Conservation (phyloP, 768 basidiomycete species). For the Pleurotus eryngii region DNA sequence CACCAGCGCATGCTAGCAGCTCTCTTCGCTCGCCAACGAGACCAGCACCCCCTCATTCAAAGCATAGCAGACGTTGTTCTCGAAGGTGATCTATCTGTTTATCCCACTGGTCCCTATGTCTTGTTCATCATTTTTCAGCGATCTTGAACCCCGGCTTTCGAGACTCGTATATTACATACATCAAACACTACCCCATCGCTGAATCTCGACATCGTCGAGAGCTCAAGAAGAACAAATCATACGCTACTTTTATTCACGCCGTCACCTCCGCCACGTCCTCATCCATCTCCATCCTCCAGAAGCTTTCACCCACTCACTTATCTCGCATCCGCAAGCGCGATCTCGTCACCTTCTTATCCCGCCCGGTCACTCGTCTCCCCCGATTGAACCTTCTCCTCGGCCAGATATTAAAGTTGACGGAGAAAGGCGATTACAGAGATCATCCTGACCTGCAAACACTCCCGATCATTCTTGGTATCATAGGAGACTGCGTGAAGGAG, state of each 20-base stretch:
- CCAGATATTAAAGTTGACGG: constrained; percentile 62
- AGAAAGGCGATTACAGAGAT: constrained; percentile 43
- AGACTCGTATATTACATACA: constrained; percentile 72
- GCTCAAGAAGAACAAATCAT: constrained; percentile 61
- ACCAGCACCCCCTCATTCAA: constrained; percentile 81
- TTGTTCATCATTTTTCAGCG: constrained; percentile 23
- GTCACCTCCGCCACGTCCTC: constrained; percentile 30
- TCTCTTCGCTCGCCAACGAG: constrained; percentile 77
- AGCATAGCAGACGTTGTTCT: constrained; percentile 85
- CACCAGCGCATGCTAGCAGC: constrained; percentile 68
- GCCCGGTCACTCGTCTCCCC: constrained; percentile 87
- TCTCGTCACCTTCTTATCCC: constrained; percentile 75
- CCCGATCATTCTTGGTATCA: constrained; percentile 64
- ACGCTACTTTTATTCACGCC: constrained; percentile 63
- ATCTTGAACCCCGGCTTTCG: constrained; percentile 50
- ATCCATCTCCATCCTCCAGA: background rate
- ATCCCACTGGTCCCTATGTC: too few relatives aligned
- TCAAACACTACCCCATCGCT: constrained; percentile 85
- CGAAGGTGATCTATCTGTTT: constrained; percentile 47
- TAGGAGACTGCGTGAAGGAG: constrained; percentile 74
- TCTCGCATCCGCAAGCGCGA: constrained; percentile 73
- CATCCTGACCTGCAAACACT: constrained; percentile 79
- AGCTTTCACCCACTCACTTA: constrained; percentile 32
- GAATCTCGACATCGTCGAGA: constrained; percentile 81
- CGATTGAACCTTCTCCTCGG: constrained; percentile 74